Percentiles rank a stretch among this genome's conserved stretches.
These are phyloP conservation scores for Echinochloa phyllopogon DNA, from an alignment of 176 grass and related monocot species.

Conservation along the genomic window DNA sequence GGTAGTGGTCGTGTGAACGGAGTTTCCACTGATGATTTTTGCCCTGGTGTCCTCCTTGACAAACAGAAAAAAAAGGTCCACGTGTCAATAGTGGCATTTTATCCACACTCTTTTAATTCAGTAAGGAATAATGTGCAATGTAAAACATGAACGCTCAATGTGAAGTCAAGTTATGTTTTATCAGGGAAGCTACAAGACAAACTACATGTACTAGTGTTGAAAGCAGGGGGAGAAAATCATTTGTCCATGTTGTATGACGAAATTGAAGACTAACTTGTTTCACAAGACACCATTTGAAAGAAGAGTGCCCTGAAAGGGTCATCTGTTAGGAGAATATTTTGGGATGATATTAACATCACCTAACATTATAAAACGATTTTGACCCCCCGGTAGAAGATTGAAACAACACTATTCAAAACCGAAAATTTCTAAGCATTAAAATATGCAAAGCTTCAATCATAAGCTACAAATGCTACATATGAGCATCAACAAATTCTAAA, in stretches of 20 bases:
- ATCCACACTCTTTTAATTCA: background rate
- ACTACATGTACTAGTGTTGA: background rate
- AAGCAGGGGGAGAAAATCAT: background rate
- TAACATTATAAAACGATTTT: slow-evolving; percentile 8
- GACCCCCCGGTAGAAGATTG: background rate
- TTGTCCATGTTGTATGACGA: background rate
- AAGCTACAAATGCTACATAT: background rate
- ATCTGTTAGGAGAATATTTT: background rate
- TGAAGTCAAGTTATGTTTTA: slow-evolving; percentile 13
- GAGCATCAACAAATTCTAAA: background rate
- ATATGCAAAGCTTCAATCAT: background rate
- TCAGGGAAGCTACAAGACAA: background rate
- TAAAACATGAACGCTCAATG: background rate
- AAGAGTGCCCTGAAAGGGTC: slow-evolving; percentile 27
- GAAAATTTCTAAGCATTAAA: background rate
- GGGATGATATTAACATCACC: background rate
- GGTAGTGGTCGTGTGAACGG: slow-evolving; percentile 53
- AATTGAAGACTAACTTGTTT: slow-evolving; percentile 1
- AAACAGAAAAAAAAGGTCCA: slow-evolving; percentile 27
- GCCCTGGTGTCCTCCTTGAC: slow-evolving; percentile 63
- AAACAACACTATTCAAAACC: background rate
- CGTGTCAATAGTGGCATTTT: slow-evolving; percentile 27
- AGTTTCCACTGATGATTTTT: slow-evolving; percentile 64
- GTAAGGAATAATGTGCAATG: slow-evolving; percentile 15
- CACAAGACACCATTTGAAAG: background rate